Base-by-base conservation (phyloP, 331 rosid genomes). In the Spiraea crenata region DNA sequence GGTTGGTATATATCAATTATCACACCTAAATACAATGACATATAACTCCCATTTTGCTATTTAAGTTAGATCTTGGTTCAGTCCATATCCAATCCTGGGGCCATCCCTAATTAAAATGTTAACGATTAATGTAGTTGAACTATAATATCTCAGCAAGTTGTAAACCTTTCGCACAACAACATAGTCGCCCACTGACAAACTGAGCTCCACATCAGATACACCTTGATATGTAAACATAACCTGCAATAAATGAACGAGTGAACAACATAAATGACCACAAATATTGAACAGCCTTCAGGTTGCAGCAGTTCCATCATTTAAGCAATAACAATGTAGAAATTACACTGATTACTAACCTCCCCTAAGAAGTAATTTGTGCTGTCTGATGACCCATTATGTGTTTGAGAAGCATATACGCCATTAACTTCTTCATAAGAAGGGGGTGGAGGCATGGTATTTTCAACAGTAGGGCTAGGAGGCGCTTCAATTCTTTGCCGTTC, bases 401-500 rank as follows among this genome's bases (percentile, higher is more conserved):
- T 72, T 65, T 84, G 85, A 72, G 97, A 86, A 73, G 97, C 92
- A 83, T 79, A 82, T 65, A 91, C 80, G 67, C 95, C 95, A 74
- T 93, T 89, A 56, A 79, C 87, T 83, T 91, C 97, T 78, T 93
- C 97, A 72, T 91, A 93, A 78, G 92, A 52, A 47, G 98, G 96
- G 61, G 95, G 97, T 64, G 98, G 95, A 15, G 99, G 88, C 91
- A 83, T 83, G 70, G 66, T 77, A 74, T 60, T 82, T 40, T 91
- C 96, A 76, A 84, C 74, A 61, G 68, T 84, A 56, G 89, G 90
- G 71, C 74, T 71, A 66, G 97, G 96, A 75, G 97, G 90, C 58
- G 97, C 99, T 81, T 91, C 99, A 73, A 93, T 93, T 57, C 96
- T 81, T 73, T 91, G 97, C 38, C 92, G 84, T 79, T 91, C 99